Base-by-base conservation (phyloP, 306 rosid genomes). In the Inga oerstediana region DNA sequence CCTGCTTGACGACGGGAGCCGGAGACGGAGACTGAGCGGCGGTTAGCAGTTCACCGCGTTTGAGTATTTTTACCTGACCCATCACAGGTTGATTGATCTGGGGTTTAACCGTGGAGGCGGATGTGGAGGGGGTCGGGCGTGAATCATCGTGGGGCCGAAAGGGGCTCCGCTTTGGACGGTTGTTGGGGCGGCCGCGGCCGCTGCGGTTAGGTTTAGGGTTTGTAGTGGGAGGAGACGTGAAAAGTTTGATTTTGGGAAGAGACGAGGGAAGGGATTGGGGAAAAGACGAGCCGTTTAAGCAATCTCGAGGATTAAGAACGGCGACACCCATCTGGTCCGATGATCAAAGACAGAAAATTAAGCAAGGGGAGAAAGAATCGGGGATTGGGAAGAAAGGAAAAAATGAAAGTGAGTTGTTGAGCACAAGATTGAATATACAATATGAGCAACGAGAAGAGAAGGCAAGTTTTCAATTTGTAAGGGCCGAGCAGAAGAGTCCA, bases 21-120 rank as follows among this genome's bases (percentile, higher is more conserved):
- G 62, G 62, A 1, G 32, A 20, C 4, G 79, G 15, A 6, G 44
- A 27, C 22, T 66, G 27, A 48, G 52, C 39, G 30, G 65, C 22
- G 17, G 62, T 39, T 19, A 88, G 15, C 3, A 24, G 56, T 5
- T 89, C 90, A 3, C 90, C 86, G 37, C 92, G 90, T 75, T 84
- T 89, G 5, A 89, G 83, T 35, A 89, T 82, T 80, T 80, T 91
- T 27, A 90, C 82, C 51, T 82, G 85, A 19, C 86, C 90, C 79
- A 48, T 84, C 54, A 80, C 10, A 1, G 84, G 78, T 1, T 76
- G 81, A 0, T 46, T 62, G 56, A 13, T 34, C 67, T 67, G 82
- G 5, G 86, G 22, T 3, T 76, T 84, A 13, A 59, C 27, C 10
- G 75, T 5, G 13, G 78, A 3, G 2, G 73, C 9, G 74, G 72